Evolutionary conservation across 2,329 filamentous ascomycete genomes (phyloP).

Genomic region (Fusarium sororula): DNA sequence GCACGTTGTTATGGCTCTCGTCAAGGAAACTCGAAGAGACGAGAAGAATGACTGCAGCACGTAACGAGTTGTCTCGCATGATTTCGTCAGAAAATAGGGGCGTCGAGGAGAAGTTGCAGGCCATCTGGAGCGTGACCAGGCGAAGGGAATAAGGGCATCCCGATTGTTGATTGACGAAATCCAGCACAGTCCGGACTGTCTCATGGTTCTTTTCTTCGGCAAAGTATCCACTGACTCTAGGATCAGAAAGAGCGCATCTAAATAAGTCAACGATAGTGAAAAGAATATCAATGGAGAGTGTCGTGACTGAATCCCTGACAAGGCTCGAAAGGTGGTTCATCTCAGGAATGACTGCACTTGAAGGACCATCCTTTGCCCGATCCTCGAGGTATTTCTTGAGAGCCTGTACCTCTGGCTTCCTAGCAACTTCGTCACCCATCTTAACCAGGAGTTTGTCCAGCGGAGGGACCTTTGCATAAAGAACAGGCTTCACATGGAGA

Average conservation of each 20-base stretch:
- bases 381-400: constrained; percentile 77
- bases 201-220: constrained; percentile 76
- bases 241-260: constrained; percentile 78
- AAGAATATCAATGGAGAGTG: constrained; percentile 69
- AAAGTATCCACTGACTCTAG: constrained; percentile 82
- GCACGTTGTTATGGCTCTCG: constrained; percentile 74
- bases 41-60: constrained; percentile 70
- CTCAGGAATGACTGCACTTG: constrained; percentile 76
- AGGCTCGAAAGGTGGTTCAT: constrained; percentile 71
- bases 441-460: constrained; percentile 84
- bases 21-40: constrained; percentile 84
- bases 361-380: constrained; percentile 65
- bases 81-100: constrained; percentile 75
- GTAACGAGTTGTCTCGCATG: constrained; percentile 60
- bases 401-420: constrained; percentile 67
- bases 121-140: constrained; percentile 83
- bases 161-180: constrained; percentile 64
- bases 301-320: constrained; percentile 62
- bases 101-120: constrained; percentile 85
- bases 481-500: constrained; percentile 70
- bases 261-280: constrained; percentile 90
- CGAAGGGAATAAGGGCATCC: constrained; percentile 82
- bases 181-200: constrained; percentile 70
- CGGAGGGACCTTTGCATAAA: constrained; percentile 82
- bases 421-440: constrained; percentile 68